phyloP scores from a whole-genome alignment of 2,329 filamentous ascomycete genomes.

The Drechslerella stenobrocha region DNA sequence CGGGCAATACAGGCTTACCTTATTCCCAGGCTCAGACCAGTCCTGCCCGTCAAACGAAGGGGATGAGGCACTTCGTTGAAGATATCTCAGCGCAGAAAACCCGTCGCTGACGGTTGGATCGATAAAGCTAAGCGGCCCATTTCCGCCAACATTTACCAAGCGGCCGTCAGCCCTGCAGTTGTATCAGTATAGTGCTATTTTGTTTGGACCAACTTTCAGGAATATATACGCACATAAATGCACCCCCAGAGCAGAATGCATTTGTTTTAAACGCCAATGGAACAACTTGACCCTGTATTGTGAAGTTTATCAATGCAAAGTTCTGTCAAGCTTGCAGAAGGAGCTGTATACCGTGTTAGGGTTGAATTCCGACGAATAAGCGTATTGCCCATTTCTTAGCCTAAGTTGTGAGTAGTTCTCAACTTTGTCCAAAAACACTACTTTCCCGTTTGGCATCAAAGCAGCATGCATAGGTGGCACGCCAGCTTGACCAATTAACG shows the following conservation, averaged over 20 bases:
- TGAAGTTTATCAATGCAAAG: constrained; percentile 22
- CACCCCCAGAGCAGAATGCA: constrained; percentile 65
- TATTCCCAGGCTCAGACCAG: constrained; percentile 64
- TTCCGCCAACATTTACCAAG: constrained; percentile 63
- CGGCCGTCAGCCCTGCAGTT: constrained; percentile 59
- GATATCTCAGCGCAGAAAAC: constrained; percentile 63
- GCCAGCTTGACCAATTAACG: constrained; percentile 62
- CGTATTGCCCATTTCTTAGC: constrained; percentile 61
- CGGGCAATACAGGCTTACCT: constrained; percentile 50
- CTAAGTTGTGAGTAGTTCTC: constrained; percentile 66
- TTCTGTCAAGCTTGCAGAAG: constrained; percentile 59
- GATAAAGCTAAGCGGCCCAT: constrained; percentile 62
- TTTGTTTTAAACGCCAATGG: constrained; percentile 58
- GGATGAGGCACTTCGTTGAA: constrained; percentile 59
- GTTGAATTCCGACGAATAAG: constrained; percentile 66
- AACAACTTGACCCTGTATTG: constrained; percentile 23
- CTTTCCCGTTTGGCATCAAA: constrained; percentile 64
- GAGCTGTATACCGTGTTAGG: constrained; percentile 58
- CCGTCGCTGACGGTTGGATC: constrained; percentile 65
- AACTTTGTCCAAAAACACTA: constrained; percentile 67
- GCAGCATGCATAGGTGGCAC: constrained; percentile 68
- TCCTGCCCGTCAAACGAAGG: constrained; percentile 58
- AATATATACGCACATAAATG: constrained; percentile 58
- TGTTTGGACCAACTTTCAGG: not conserved
- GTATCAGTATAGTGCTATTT: too few species aligned